These are phyloP conservation scores for Diplodia sapinea DNA, from an alignment of 2,329 filamentous ascomycete species.

Conservation along the genomic window DNA sequence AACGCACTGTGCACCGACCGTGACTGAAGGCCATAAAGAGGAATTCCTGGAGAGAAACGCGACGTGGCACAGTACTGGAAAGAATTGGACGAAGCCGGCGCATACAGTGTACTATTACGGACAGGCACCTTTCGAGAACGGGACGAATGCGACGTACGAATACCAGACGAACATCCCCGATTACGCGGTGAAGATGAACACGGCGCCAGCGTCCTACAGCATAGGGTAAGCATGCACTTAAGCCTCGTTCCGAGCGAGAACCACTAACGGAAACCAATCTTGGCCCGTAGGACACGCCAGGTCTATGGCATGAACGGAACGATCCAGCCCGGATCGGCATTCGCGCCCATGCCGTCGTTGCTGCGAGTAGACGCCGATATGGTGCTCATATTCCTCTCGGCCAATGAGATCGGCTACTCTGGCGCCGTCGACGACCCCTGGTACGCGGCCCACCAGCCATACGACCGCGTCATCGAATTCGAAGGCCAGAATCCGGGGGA, in stretches of 20 bases:
- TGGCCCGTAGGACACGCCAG: neutral
- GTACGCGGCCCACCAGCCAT: slow-evolving; percentile 29
- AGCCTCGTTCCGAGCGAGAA: rapidly evolving
- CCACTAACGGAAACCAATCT: neutral
- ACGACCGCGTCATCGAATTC: neutral
- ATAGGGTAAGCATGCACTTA: neutral
- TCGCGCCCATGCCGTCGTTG: neutral
- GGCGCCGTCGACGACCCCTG: slow-evolving; percentile 32
- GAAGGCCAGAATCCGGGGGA: neutral
- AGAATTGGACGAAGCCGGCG: neutral
- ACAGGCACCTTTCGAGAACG: neutral
- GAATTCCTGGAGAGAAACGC: neutral
- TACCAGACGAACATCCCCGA: neutral
- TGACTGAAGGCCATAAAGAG: neutral
- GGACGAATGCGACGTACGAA: neutral
- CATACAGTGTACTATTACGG: slow-evolving; percentile 21
- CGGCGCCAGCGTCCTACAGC: neutral
- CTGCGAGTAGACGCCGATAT: slow-evolving; percentile 27
- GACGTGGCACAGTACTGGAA: neutral
- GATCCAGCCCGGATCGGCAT: neutral
- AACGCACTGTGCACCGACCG: neutral
- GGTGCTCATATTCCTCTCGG: slow-evolving; percentile 30
- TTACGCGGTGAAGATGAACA: neutral
- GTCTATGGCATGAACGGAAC: neutral
- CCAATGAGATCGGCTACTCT: slow-evolving; percentile 27